Conservation (phyloP, 768 basidiomycete genomes). For the Tricholoma furcatifolium region DNA sequence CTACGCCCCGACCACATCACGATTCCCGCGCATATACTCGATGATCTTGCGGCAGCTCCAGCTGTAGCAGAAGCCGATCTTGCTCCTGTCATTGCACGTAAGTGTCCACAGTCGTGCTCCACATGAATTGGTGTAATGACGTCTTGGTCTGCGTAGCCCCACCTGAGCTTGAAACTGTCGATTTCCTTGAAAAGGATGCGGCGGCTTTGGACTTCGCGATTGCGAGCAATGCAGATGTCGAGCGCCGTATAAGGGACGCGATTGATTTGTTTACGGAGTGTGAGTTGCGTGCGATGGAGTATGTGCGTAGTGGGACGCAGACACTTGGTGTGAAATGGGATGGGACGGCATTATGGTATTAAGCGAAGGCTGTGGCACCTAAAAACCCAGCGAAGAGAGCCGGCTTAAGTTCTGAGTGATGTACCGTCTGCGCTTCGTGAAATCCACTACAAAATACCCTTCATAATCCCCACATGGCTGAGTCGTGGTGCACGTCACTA, state of each 20-base stretch:
- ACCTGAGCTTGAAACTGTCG: background rate
- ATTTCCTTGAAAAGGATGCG: conserved; percentile 36
- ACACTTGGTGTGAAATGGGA: conserved; percentile 3
- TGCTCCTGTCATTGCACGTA: background rate
- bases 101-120: background rate
- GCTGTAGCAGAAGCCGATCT: conserved; percentile 13
- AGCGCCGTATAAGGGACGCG: conserved; percentile 44
- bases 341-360: background rate
- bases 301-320: conserved; percentile 5
- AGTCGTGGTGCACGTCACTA: too few relatives aligned
- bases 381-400: too few relatives aligned
- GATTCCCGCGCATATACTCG: conserved; percentile 38
- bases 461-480: too few relatives aligned
- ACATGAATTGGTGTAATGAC: background rate
- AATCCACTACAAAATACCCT: too few relatives aligned
- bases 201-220: conserved; percentile 27
- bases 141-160: background rate
- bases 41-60: conserved; percentile 30
- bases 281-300: conserved; percentile 39
- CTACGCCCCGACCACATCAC: conserved; percentile 44
- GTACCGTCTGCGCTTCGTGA: too few relatives aligned
- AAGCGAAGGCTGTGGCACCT: too few relatives aligned
- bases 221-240: conserved; percentile 32
- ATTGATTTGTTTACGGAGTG: conserved; percentile 40
- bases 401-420: too few relatives aligned